These are phyloP conservation scores for Sesbania bispinosa DNA, from an alignment of 306 rosid species.

Conservation along the genomic window DNA sequence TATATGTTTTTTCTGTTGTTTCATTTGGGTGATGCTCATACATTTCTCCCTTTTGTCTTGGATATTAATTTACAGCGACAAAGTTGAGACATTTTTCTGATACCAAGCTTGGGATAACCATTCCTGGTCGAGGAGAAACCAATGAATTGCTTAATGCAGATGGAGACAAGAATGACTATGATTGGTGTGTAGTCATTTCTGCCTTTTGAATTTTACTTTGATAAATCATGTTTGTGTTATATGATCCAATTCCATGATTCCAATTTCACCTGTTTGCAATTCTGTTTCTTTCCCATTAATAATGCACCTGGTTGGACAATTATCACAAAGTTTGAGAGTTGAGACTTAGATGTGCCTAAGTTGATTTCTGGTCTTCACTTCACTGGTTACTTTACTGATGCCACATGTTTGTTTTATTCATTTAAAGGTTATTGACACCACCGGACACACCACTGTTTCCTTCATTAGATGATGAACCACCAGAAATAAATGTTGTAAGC, in stretches of 20 bases:
- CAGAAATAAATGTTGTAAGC: constrained; percentile 35
- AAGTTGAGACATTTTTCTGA: constrained; percentile 68
- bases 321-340: not conserved
- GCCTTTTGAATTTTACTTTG: not conserved
- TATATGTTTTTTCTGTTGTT: not conserved
- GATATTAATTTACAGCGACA: constrained; percentile 47
- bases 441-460: constrained; percentile 90
- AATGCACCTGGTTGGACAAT: not conserved
- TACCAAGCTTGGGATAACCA: constrained; percentile 62
- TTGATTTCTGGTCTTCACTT: not conserved
- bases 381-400: constrained; percentile 25
- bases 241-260: not conserved
- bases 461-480: constrained; percentile 73
- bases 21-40: constrained; percentile 25
- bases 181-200: constrained; percentile 55
- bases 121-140: constrained; percentile 72
- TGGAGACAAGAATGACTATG: constrained; percentile 78
- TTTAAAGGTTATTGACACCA: constrained; percentile 76
- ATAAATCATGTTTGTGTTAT: not conserved
- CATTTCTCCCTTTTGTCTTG: constrained; percentile 21
- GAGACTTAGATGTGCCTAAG: not conserved
- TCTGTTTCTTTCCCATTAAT: no score
- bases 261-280: not conserved
- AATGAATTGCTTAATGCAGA: constrained; percentile 63
- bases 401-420: constrained; percentile 4